Evolutionary conservation across 1,284 basidiomycete species (phyloP), one percentile per base, ranked within the genome.

Genomic region (Hymenochaete sp.): DNA sequence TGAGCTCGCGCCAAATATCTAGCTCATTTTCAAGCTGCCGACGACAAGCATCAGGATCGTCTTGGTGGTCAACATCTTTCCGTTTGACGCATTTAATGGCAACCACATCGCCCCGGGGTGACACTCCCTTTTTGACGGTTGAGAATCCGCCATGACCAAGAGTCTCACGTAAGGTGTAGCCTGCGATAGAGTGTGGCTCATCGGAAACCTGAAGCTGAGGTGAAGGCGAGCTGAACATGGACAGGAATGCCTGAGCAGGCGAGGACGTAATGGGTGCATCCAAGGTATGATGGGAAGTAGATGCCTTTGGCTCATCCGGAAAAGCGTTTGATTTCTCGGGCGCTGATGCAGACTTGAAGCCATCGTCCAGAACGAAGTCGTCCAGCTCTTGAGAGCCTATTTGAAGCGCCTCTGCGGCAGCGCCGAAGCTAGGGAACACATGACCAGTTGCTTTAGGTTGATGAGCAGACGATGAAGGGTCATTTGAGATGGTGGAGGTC

Each of bases 61-160:
- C 60, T 48, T 77, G 71, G 50, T 71, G 71, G 53, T 67, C 65
- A 35, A 77, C 54, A 48, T 78, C 73, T 25, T 73, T 64, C 38
- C 68, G 70, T 18, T 72, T 71, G 27, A 93, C 77, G 54, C 92
- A 87, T 62, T 93, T 92, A 61, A 91, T 79, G 2, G 90, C 90
- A 24, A 87, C 79, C 3, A 73, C 64, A 42, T 75, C 77, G 10
- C 83, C 84, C n/a, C 75, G 72, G 5, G 71, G 57, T 9, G 84
- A 79, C 11, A 65, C 75, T 1, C 82, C 92, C 31, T 78, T 75
- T 36, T 87, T 71, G 39, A 97, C 88, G 33, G 79, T 80, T n/a
- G 89, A 91, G 60, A 92, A 92, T 6, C 82, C 88, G 4, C 93
- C 93, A 44, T 77, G 72, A 13, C 88, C 93, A 8, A 97, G 75